Evolutionary conservation across 345 rosid genomes (phyloP), one percentile per base, ranked within the genome.

Genomic region (Heritiera littoralis): DNA sequence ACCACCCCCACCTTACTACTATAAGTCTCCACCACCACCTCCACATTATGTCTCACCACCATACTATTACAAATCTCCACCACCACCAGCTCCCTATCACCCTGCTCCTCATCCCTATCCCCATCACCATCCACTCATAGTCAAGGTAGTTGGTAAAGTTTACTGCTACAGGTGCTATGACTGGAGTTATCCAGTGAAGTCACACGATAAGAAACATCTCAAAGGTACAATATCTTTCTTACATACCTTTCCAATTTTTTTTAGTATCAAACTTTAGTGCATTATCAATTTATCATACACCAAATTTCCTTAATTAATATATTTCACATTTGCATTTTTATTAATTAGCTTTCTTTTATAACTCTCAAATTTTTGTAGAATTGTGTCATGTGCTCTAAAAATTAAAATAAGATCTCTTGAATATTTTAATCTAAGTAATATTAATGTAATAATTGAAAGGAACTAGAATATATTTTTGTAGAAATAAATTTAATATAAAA

Each of bases 171-270:
- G 88, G 65, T 88, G 91, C 84, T 88, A 88, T 51, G 88, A 88
- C 73, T 86, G 91, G 91, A 14, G 2, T 15, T 51, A 88, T 65
- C 91, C 91, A 9, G 35, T 3, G 20, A 86, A 85, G 78, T 88
- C 91, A 2, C 97, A 92, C 60, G 92, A 89, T 77, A 92, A 89
- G 86, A 92, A 92, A 59, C 97, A 92, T 67, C 93, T 90, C 60
- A 74, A 92, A 85, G 97, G 97, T 92, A 87, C 18, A 38, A 54
- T 15, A 15, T 6, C 15, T 17, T 13, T 11, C 41, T 23, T 23
- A 23, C 28, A 32, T 18, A 60, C 35, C 3, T 60, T 59, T 7
- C 32, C 35, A 17, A 54, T 54, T 54, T 17, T 4, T 4, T 4
- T 4, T 14, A 51, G 55, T 2, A 51, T 12, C 54, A 51, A 51